These are phyloP conservation scores for Spathaspora gorwiae DNA, from an alignment of 805 yeast genomes.

Conservation along the genomic window DNA sequence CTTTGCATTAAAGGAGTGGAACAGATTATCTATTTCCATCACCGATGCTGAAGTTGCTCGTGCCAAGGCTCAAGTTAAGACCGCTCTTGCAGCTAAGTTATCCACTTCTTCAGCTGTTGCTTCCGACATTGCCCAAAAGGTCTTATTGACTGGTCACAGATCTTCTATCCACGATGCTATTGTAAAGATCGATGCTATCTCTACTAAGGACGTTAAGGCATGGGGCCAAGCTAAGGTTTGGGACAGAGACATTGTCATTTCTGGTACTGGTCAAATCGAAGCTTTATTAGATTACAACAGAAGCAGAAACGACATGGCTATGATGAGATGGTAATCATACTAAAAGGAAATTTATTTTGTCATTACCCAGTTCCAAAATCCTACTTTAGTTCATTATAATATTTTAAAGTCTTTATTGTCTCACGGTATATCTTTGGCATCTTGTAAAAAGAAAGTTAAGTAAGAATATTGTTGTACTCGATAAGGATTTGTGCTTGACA, in stretches of 20 bases:
- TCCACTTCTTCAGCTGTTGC: conserved; percentile 49
- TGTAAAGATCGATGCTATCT: conserved; percentile 59
- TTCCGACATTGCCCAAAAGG: conserved; percentile 54
- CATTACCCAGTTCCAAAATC: not conserved
- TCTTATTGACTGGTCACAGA: conserved; percentile 59
- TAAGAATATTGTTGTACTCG: too few relatives aligned
- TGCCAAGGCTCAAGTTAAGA: conserved; percentile 68
- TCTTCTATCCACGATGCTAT: conserved; percentile 56
- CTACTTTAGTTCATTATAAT: not conserved
- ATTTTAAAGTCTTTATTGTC: not conserved
- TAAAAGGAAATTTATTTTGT: not conserved
- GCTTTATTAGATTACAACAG: conserved; percentile 78
- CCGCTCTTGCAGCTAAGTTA: conserved; percentile 50
- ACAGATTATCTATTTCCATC: conserved; percentile 71
- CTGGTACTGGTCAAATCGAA: conserved; percentile 86
- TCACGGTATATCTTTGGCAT: not conserved
- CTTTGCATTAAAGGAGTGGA: conserved; percentile 83
- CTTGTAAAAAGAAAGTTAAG: not conserved
- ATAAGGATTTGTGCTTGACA: too few relatives aligned
- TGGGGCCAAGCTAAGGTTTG: conserved; percentile 77
- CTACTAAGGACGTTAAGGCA: conserved; percentile 53
- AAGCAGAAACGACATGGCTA: conserved; percentile 83
- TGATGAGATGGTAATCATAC: conserved; percentile 61
- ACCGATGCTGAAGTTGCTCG: conserved; percentile 74
- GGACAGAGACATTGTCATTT: conserved; percentile 79